Evolutionary conservation across 257 asterid species (phyloP).

Genomic region (Thymus mandschuricus): DNA sequence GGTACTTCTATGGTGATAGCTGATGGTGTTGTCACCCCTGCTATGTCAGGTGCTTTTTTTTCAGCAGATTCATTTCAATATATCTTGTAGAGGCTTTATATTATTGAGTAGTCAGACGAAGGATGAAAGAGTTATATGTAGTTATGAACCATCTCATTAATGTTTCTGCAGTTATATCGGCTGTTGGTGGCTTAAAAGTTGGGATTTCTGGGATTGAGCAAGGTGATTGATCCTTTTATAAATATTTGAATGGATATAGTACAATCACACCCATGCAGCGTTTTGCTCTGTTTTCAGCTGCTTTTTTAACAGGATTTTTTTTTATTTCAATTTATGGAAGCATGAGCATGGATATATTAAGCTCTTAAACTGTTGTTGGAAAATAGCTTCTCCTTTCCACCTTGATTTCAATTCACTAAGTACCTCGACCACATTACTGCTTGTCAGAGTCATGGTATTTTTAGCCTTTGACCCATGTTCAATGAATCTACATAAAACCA

Average conservation of each 20-base stretch:
- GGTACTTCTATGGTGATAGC: slow-evolving; percentile 99
- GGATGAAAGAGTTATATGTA: slow-evolving; percentile 28
- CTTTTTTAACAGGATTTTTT: slow-evolving; percentile 17
- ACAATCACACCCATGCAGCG: slow-evolving; percentile 6
- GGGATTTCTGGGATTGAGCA: slow-evolving; percentile 78
- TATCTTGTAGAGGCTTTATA: slow-evolving; percentile 26
- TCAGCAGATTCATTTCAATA: slow-evolving; percentile 25
- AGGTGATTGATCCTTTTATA: slow-evolving; percentile 54
- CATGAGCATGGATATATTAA: slow-evolving; percentile 18
- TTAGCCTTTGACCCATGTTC: slow-evolving; percentile 19
- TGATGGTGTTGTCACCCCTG: slow-evolving; percentile 98
- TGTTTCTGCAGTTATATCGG: slow-evolving; percentile 83
- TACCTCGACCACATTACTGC: slow-evolving; percentile 6
- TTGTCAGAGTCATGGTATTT: slow-evolving; percentile 12
- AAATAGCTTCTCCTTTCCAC: slow-evolving; percentile 21
- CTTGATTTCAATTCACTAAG: background rate
- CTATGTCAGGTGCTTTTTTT: slow-evolving; percentile 84
- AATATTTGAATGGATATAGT: slow-evolving; percentile 22
- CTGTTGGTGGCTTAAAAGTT: slow-evolving; percentile 92
- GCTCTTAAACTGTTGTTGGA: slow-evolving; percentile 17
- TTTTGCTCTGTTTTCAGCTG: slow-evolving; percentile 25
- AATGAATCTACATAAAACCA: slow-evolving; percentile 1
- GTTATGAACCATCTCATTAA: slow-evolving; percentile 31
- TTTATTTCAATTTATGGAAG: slow-evolving; percentile 8
- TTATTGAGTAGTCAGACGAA: slow-evolving; percentile 31